Evolutionary conservation across 495 filamentous ascomycete genomes (phyloP), one percentile per base, ranked within the genome.

Genomic region (Hypoxylon perforatum): DNA sequence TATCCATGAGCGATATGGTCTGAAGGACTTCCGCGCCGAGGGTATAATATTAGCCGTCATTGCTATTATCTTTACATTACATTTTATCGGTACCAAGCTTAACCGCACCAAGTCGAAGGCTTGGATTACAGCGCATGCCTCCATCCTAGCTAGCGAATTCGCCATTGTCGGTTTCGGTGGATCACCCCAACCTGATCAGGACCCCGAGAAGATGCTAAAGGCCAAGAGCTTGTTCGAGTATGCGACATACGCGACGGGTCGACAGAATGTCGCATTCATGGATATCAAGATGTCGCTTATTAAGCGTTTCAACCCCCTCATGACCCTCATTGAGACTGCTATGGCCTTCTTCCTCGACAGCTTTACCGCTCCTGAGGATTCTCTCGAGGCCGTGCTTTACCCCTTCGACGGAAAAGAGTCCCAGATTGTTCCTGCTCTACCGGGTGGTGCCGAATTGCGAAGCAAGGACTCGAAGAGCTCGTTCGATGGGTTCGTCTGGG

Each of bases 401-500:
- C 85, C 90, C 39, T 99, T 99, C 71, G 95, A 99, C 73, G 95
- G 95, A 54, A 91, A 88, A 77, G 95, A 99, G 83, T 83, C 89
- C 55, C 81, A 91, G 42, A 78, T 77, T 2, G 87, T 94, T 30
- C 90, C 91, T 17, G 73, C 72, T 19, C 75, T 87, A 10, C 86
- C 85, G 5, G 87, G 81, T 39, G 78, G 80, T 10, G 80, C 82
- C 44, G 88, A 87, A 65, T 67, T 84, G 35, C 75, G 80, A 57
- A 76, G 72, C 65, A 84, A 81, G 67, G 85, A 87, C 39, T 82
- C 81, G 64, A 94, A 92, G 82, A 93, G 90, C 64, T 76, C 80
- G 15, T 97, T 90, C 70, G 96, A 98, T 76, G 90, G 87, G 35
- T 99, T 97, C 67, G 93, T 99, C 63, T 98, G 88, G 86, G 96